Percentiles rank a stretch among this genome's conserved stretches.
Conservation (phyloP, 1,284 basidiomycete genomes). For the Coniferiporia sulphurascens region DNA sequence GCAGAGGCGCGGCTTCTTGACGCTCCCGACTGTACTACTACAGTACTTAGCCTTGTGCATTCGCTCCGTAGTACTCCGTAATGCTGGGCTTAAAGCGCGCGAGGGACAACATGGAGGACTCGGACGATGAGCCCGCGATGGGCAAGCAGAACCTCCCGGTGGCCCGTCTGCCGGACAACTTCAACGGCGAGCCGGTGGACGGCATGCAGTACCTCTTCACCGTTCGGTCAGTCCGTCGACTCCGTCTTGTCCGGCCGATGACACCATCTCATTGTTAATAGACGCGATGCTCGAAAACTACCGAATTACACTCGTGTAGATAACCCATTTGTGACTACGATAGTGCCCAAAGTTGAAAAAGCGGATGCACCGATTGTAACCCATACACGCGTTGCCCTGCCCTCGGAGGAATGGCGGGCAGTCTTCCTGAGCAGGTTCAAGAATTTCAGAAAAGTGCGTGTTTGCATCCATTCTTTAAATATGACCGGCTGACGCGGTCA, state of each 20-base stretch:
- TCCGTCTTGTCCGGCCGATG: conserved; percentile 6
- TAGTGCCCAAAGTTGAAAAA: conserved; percentile 24
- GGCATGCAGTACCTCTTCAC: conserved; percentile 78
- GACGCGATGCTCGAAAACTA: conserved; percentile 59
- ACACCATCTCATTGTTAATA: conserved; percentile 26
- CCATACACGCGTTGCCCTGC: conserved; percentile 37
- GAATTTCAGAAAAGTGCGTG: conserved; percentile 56
- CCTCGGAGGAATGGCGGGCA: conserved; percentile 60
- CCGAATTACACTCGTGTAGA: conserved; percentile 55
- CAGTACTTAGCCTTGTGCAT: too few species aligned
- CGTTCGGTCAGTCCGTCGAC: conserved; percentile 50
- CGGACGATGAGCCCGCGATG: conserved; percentile 40
- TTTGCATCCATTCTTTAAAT: conserved; percentile 7
- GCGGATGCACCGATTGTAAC: conserved; percentile 21
- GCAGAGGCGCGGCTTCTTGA: too few species aligned
- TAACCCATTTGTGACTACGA: conserved; percentile 64
- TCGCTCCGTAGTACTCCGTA: too few species aligned
- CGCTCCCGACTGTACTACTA: too few species aligned
- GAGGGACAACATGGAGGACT: conserved; percentile 38
- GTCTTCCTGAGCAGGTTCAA: conserved; percentile 52
- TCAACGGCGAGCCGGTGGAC: conserved; percentile 59
- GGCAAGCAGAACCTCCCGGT: conserved; percentile 70
- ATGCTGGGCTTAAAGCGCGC: conserved; percentile 45
- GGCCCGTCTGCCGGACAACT: conserved; percentile 63
- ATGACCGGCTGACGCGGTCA: conserved; percentile 6